These are phyloP conservation scores for Acacia confusa DNA, from an alignment of 306 rosid species.

Conservation along the genomic window DNA sequence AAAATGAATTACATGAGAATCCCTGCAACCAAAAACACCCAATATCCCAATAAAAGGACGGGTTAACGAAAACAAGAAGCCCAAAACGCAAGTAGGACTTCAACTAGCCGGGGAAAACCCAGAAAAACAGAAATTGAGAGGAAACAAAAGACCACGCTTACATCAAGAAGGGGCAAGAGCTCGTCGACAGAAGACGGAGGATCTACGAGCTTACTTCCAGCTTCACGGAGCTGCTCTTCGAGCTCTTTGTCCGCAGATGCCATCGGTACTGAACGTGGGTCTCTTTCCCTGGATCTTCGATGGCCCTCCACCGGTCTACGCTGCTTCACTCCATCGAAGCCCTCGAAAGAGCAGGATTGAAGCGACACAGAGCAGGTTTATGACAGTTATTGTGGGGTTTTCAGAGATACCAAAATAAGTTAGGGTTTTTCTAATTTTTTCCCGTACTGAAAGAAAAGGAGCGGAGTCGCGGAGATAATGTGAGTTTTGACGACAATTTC, in stretches of 20 bases:
- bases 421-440: conserved; percentile 49
- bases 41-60: not conserved
- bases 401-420: not conserved
- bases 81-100: not conserved
- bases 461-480: not conserved
- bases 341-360: conserved; percentile 37
- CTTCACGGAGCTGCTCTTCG: conserved; percentile 65
- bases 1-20: not conserved
- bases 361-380: conserved; percentile 3
- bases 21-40: not conserved
- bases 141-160: conserved; percentile 33
- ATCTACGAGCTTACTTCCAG: conserved; percentile 63
- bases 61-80: not conserved
- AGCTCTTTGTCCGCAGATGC: conserved; percentile 70
- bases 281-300: conserved; percentile 50
- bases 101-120: not conserved
- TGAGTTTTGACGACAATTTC: not conserved
- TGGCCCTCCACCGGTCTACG: conserved; percentile 15
- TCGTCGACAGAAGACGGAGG: conserved; percentile 65
- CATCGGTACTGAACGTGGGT: conserved; percentile 44
- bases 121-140: not conserved
- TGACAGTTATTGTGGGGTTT: conserved; percentile 2
- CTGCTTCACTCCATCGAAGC: conserved; percentile 54
- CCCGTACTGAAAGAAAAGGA: not conserved
- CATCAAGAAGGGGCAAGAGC: conserved; percentile 70